A percentile compares a stretch with the other conserved stretches of the same genome.
phyloP scores from a whole-genome alignment of 2,329 filamentous ascomycete species.

The Paecilomyces fulvus region DNA sequence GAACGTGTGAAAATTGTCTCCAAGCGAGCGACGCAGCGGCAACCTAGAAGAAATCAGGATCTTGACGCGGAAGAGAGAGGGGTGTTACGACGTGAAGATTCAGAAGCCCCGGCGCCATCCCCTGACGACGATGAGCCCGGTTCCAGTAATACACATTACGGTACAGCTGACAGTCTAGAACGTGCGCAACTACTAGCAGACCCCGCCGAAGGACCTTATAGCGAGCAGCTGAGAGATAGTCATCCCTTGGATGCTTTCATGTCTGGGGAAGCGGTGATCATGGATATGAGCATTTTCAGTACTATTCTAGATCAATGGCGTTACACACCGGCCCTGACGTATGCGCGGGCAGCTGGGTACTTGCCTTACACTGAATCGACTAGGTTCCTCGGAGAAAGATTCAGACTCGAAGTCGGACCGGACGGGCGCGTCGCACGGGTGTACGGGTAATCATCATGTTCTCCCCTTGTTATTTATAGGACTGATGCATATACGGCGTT shows the following conservation, averaged over 20 bases:
- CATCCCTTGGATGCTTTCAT: slow-evolving; percentile 32
- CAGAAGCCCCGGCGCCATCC: slow-evolving; percentile 12
- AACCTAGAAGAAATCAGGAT: slow-evolving; percentile 37
- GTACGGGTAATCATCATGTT: slow-evolving; percentile 7
- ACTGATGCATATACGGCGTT: background rate
- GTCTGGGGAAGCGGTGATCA: slow-evolving; percentile 29
- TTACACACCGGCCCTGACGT: slow-evolving; percentile 15
- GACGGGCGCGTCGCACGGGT: slow-evolving; percentile 27
- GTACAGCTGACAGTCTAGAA: slow-evolving; percentile 16
- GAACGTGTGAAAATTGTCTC: slow-evolving; percentile 42
- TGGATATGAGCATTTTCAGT: slow-evolving; percentile 27
- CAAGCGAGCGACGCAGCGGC: slow-evolving; percentile 14
- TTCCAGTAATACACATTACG: slow-evolving; percentile 8
- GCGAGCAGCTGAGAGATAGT: slow-evolving; percentile 11
- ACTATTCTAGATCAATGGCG: slow-evolving; percentile 33
- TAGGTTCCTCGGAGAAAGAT: slow-evolving; percentile 28
- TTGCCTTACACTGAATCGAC: slow-evolving; percentile 26
- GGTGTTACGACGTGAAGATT: slow-evolving; percentile 31
- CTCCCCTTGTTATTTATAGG: background rate
- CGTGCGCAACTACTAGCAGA: slow-evolving; percentile 27
- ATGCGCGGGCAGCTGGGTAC: slow-evolving; percentile 15
- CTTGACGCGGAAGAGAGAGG: slow-evolving; percentile 54
- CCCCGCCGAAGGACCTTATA: slow-evolving; percentile 16
- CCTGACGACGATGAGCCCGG: slow-evolving; percentile 33
- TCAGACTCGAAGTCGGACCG: slow-evolving; percentile 28